Percentiles rank a stretch among this genome's conserved stretches.
Conservation (phyloP, 768 basidiomycete species). For the Inosperma sp. region DNA sequence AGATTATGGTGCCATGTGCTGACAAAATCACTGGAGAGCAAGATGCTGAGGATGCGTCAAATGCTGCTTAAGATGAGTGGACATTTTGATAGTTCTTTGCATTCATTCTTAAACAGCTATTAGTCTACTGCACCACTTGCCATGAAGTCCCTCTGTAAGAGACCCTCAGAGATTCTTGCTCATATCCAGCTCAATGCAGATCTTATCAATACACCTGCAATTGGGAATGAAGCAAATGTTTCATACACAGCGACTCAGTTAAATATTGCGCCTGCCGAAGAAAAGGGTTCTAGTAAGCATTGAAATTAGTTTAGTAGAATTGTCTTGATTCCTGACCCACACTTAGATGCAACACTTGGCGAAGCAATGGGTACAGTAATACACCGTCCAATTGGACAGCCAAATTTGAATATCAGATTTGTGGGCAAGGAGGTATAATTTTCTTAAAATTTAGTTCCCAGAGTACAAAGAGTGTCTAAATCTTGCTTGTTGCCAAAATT, state of each 20-base stretch:
- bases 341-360: background rate
- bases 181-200: background rate
- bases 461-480: too few relatives aligned
- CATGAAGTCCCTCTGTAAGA: background rate
- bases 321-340: background rate
- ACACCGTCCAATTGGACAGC: too few relatives aligned
- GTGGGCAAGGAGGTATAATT: too few relatives aligned
- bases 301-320: background rate
- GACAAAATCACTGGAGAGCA: too few relatives aligned
- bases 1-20: too few relatives aligned
- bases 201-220: background rate
- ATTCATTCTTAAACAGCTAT: too few relatives aligned
- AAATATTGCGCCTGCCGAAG: background rate
- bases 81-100: too few relatives aligned
- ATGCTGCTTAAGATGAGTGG: too few relatives aligned
- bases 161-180: background rate
- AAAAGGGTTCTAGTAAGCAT: background rate
- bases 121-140: background rate
- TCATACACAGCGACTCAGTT: background rate
- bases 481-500: too few relatives aligned
- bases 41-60: too few relatives aligned
- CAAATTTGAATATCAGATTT: too few relatives aligned
- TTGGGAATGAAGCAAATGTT: background rate
- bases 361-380: background rate
- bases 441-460: too few relatives aligned